Base-by-base conservation (phyloP, 2,329 filamentous ascomycete genomes). In the Exophiala oligosperma region DNA sequence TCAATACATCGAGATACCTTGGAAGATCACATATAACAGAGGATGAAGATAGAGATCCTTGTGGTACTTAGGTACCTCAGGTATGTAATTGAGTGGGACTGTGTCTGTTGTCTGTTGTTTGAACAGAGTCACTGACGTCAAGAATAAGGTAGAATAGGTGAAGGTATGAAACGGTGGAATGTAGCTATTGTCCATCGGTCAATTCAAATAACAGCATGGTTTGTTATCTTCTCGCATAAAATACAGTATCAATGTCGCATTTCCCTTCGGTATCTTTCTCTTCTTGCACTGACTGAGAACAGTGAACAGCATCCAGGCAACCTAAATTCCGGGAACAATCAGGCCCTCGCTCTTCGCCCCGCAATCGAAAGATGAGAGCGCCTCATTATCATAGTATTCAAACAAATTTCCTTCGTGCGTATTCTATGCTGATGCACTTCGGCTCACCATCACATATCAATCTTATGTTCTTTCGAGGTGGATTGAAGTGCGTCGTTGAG, bases 241-340 rank as follows among this genome's bases (percentile, higher is more conserved):
- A 26, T 48, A 48, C 46, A 48, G 28, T 29, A 48, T 26, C 32
- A 9, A 35, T 11, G 32, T 35, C 32, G 32, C 32, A 35, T 35
- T 35, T 2, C 32, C 32, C 32, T 11, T 35, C 32, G 8, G 32
- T 35, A 35, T 9, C 26, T 29, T 17, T 48, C 44, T 26, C 24
- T 47, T 23, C 21, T 29, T 26, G 46, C 46, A 48, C 46, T 48
- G 46, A 48, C 46, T 48, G 46, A 48, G 46, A 48, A 48, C 46
- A 48, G 46, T 48, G 46, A 26, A 11, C 12, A 29, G 14, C 46
- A 14, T 9, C 9, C 3, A 47, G 17, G 24, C 28, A 24, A n/a
- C n/a, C 28, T 29, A 32, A 11, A 48, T 28, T 29, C 43, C 24
- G 32, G 7, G 26, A n/a, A 48, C 26, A 29, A n/a, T 26, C 24